Base-by-base conservation (phyloP, 306 rosid genomes). In the Sicyos edulis region DNA sequence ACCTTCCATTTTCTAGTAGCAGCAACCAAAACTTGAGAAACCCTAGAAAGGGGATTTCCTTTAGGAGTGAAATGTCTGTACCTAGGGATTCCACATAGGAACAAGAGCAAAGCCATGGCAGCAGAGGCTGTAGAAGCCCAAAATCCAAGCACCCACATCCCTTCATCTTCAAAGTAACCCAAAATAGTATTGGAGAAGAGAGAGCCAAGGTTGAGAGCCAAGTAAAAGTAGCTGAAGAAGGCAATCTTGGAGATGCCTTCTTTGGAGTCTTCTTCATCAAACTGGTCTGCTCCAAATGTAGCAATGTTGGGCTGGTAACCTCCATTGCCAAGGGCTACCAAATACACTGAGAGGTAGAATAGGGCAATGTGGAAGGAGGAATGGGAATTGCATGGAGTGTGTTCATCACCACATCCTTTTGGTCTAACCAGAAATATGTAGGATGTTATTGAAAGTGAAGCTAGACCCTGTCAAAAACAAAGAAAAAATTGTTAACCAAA, bases 41-140 rank as follows among this genome's bases (percentile, higher is more conserved):
- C 66, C 71, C 92, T 85, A 5, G 92, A 79, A 50, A 91, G 83
- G 44, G 97, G 97, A 64, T 91, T 91, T 13, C 97, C 97, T 32
- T 49, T 66, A 3, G 95, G 85, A 58, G 75, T 85, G 57, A 83
- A 85, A 74, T 88, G 85, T 68, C 97, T 85, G 49, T 85, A 91
- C 70, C 85, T 81, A 2, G 81, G 80, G 12, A 90, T 88, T 8
- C 97, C 97, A 70, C 88, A 85, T 7, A 91, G 92, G 70, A 91
- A 88, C 82, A 91, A 74, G 67, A 77, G 32, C 84, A 88, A 70
- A 8, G 86, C 96, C 34, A 83, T 1, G 24, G 75, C 14, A n/a
- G 96, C 92, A 65, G 97, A 91, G 15, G 84, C 96, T 32, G 89
- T 61, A 6, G 95, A 91, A 16, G 95, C 90, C 91, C 91, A 91